phyloP scores from a whole-genome alignment of 2,329 filamentous ascomycete species.

The Sodiomyces alkalinus region DNA sequence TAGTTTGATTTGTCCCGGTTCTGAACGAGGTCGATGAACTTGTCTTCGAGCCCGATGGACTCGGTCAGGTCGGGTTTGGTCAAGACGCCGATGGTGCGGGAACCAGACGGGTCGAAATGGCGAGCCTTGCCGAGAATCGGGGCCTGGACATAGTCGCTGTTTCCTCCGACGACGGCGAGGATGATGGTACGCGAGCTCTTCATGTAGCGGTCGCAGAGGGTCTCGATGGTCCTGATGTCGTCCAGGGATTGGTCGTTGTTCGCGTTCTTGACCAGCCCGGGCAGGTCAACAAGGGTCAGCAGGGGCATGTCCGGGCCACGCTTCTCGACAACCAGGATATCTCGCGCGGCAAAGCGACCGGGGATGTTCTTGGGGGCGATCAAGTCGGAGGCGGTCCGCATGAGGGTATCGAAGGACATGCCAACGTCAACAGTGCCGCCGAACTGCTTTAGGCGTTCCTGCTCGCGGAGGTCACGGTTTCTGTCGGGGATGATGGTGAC shows the following conservation, averaged over 20 bases:
- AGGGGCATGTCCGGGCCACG: conserved; percentile 42
- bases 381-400: conserved; percentile 32
- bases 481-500: conserved; percentile 42
- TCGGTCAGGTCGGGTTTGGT: conserved; percentile 39
- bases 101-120: conserved; percentile 31
- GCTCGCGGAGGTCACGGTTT: conserved; percentile 27
- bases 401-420: conserved; percentile 32
- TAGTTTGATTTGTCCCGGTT: conserved; percentile 34
- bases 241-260: conserved; percentile 35
- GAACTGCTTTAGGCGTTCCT: conserved; percentile 30
- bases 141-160: conserved; percentile 38
- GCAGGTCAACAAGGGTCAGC: conserved; percentile 46
- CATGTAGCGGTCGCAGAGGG: conserved; percentile 38
- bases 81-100: conserved; percentile 34
- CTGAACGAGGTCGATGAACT: conserved; percentile 36
- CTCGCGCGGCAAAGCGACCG: conserved; percentile 33
- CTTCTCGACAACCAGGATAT: conserved; percentile 43
- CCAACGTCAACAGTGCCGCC: conserved; percentile 28
- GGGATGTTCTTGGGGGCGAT: conserved; percentile 34
- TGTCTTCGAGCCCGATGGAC: conserved; percentile 35
- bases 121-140: conserved; percentile 35
- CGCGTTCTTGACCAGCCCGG: conserved; percentile 39
- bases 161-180: conserved; percentile 38
- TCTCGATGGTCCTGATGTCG: conserved; percentile 36
- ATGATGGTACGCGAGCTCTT: conserved; percentile 39